Percentiles rank a stretch among this genome's conserved stretches.
phyloP scores from a whole-genome alignment of 768 basidiomycete species.

The Boletus fagicola region DNA sequence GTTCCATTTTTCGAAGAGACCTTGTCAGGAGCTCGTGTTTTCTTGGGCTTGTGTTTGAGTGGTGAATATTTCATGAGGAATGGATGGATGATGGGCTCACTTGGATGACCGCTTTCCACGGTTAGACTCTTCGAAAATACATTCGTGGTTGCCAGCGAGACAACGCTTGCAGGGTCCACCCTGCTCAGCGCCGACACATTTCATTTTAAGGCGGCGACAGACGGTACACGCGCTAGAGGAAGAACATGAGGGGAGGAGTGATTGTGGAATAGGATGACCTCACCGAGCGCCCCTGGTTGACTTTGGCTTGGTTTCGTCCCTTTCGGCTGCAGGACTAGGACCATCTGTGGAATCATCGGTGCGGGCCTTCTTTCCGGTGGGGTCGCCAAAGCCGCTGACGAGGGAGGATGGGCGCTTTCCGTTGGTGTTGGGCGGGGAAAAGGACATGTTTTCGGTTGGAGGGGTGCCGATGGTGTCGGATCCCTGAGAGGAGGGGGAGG shows the following conservation, averaged over 20 bases:
- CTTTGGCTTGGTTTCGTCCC: conserved; percentile 73
- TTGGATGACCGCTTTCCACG: conserved; percentile 87
- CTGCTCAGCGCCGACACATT: conserved; percentile 86
- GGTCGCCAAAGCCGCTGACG: conserved; percentile 37
- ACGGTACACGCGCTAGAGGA: conserved; percentile 79
- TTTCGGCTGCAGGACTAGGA: conserved; percentile 53
- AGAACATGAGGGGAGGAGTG: conserved; percentile 12
- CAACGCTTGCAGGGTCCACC: conserved; percentile 93
- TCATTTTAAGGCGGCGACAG: conserved; percentile 91
- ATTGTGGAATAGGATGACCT: conserved; percentile 17
- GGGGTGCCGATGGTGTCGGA: conserved; percentile 77
- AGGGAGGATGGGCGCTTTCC: conserved; percentile 66
- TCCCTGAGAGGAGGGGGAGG: conserved; percentile 78
- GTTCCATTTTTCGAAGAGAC: conserved; percentile 87
- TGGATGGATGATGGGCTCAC: conserved; percentile 39
- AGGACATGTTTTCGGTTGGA: conserved; percentile 57
- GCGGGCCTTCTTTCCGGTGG: conserved; percentile 54
- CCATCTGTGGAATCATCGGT: conserved; percentile 53
- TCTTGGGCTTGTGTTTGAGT: conserved; percentile 44
- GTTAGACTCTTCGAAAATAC: conserved; percentile 96
- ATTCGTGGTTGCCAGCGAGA: conserved; percentile 74
- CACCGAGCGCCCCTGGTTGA: conserved; percentile 84
- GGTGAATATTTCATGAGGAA: conserved; percentile 27
- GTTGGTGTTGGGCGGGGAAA: conserved; percentile 51
- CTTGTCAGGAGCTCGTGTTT: conserved; percentile 82